These are phyloP conservation scores for Trichoderma sp. DNA, from an alignment of 2,329 filamentous ascomycete species.

Conservation along the genomic window DNA sequence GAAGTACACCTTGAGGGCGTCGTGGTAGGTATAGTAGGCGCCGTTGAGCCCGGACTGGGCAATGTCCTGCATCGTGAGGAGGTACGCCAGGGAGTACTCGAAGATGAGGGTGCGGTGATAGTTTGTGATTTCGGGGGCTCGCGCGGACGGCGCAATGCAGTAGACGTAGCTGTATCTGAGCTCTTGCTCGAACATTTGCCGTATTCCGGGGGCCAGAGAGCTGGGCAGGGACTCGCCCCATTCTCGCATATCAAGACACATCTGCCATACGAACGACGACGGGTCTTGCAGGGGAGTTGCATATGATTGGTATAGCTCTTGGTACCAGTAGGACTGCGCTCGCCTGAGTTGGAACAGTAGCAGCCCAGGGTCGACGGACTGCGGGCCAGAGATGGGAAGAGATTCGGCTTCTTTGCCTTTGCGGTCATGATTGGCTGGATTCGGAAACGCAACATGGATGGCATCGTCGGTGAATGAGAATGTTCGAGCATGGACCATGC, in stretches of 20 bases:
- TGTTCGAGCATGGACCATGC: constrained; percentile 80
- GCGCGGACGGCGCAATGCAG: constrained; percentile 77
- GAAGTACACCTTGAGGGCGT: constrained; percentile 82
- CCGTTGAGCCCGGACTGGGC: constrained; percentile 61
- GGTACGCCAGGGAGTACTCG: constrained; percentile 81
- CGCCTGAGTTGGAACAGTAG: constrained; percentile 82
- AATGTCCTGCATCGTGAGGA: constrained; percentile 71
- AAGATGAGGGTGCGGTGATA: constrained; percentile 82
- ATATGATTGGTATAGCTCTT: constrained; percentile 80
- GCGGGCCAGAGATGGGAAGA: constrained; percentile 49
- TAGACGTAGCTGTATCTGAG: constrained; percentile 89
- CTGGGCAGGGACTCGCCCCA: constrained; percentile 80
- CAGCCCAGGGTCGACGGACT: constrained; percentile 68
- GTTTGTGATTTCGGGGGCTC: constrained; percentile 71
- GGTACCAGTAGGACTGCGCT: constrained; percentile 87
- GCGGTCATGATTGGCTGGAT: constrained; percentile 49
- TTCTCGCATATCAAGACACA: constrained; percentile 73
- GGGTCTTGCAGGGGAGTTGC: constrained; percentile 68
- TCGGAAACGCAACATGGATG: constrained; percentile 76
- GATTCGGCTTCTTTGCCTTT: constrained; percentile 48
- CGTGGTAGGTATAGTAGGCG: constrained; percentile 81
- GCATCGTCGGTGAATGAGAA: constrained; percentile 95
- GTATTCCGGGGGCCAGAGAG: constrained; percentile 64
- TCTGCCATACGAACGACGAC: constrained; percentile 72
- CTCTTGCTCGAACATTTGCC: constrained; percentile 82